Evolutionary conservation across 163 green algal genomes (phyloP).

Genomic region (Scenedesmus sp.): DNA sequence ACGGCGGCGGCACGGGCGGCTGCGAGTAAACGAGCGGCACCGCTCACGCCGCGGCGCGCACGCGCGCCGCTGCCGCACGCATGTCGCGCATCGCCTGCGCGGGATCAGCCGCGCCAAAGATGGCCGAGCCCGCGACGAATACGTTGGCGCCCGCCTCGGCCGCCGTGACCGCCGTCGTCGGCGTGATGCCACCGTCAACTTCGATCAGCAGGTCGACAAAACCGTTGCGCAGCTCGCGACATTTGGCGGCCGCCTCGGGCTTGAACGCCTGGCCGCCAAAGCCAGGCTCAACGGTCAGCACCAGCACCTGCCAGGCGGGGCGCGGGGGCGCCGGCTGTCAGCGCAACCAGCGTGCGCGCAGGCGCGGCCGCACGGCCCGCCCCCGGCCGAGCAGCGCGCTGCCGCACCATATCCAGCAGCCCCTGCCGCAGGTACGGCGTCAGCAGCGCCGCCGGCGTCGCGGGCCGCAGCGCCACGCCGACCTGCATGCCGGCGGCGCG

Average conservation of each 20-base stretch:
- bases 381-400: background rate
- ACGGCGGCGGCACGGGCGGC: too few relatives aligned
- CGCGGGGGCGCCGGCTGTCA: background rate
- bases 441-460: slow-evolving; percentile 71
- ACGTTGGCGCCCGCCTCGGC: slow-evolving; percentile 83
- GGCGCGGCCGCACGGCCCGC: too few relatives aligned
- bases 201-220: slow-evolving; percentile 73
- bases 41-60: too few relatives aligned
- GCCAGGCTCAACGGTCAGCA: slow-evolving; percentile 94
- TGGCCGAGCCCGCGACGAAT: slow-evolving; percentile 82
- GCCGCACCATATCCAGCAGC: slow-evolving; percentile 69
- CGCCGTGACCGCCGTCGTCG: slow-evolving; percentile 70
- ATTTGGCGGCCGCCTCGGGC: slow-evolving; percentile 76
- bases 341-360: background rate
- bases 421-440: slow-evolving; percentile 68
- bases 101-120: slow-evolving; percentile 75
- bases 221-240: slow-evolving; percentile 55
- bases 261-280: slow-evolving; percentile 99
- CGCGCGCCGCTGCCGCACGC: slow-evolving; percentile 30
- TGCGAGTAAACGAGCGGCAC: too few relatives aligned
- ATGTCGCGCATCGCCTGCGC: slow-evolving; percentile 60
- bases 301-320: slow-evolving; percentile 66
- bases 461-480: slow-evolving; percentile 82
- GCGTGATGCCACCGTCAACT: slow-evolving; percentile 86
- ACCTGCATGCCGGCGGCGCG: slow-evolving; percentile 49